phyloP scores from a whole-genome alignment of 2,329 filamentous ascomycete species.

The Xylariales sp. region DNA sequence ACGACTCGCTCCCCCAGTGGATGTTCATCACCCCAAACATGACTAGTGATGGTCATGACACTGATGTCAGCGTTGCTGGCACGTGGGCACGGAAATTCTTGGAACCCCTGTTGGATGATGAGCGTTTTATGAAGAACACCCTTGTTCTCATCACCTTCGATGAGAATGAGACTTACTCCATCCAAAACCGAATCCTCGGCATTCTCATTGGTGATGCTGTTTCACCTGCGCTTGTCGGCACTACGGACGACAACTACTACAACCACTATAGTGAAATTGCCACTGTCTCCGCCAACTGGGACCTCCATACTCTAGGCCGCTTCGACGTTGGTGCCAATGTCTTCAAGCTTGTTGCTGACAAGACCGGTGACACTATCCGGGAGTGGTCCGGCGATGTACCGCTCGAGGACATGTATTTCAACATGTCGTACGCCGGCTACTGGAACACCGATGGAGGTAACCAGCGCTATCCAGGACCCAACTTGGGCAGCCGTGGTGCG shows the following conservation, averaged over 20 bases:
- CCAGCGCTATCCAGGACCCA: conserved; percentile 34
- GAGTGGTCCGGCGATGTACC: conserved; percentile 28
- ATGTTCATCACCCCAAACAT: conserved; percentile 70
- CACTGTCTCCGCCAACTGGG: conserved; percentile 67
- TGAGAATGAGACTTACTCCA: conserved; percentile 66
- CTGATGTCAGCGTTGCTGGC: conserved; percentile 63
- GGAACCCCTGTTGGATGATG: conserved; percentile 62
- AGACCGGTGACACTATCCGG: conserved; percentile 52
- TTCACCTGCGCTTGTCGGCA: conserved; percentile 58
- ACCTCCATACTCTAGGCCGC: conserved; percentile 62
- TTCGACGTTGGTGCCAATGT: conserved; percentile 71
- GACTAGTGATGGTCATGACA: conserved; percentile 74
- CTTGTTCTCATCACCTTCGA: conserved; percentile 76
- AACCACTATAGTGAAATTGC: conserved; percentile 67
- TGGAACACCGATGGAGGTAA: conserved; percentile 36
- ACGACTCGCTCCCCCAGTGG: conserved; percentile 64
- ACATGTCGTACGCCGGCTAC: conserved; percentile 48
- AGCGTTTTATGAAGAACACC: conserved; percentile 70
- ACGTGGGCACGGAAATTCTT: conserved; percentile 65
- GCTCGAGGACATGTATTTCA: conserved; percentile 43
- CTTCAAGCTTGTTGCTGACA: conserved; percentile 54
- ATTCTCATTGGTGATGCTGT: conserved; percentile 74
- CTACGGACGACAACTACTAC: conserved; percentile 65
- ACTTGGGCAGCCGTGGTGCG: conserved; percentile 26
- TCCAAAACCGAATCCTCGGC: conserved; percentile 63